These are phyloP conservation scores for Lepiota venenata DNA, from an alignment of 768 basidiomycete genomes.

Conservation along the genomic window DNA sequence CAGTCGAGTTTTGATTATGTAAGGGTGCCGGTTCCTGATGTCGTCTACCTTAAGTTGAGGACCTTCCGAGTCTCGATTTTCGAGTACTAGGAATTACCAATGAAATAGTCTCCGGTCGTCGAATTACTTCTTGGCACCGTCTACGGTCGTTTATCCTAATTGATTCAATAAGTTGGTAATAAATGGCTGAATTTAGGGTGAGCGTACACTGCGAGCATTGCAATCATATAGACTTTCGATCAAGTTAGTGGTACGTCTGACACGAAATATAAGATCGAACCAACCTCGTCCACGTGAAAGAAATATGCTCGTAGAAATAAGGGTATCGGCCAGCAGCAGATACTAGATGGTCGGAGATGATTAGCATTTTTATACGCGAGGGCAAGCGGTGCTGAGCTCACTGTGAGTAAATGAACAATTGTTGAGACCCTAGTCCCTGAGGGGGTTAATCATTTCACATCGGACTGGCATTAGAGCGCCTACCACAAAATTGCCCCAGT, in stretches of 20 bases:
- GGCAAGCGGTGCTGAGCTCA: background rate
- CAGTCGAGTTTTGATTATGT: too few relatives aligned
- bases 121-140: constrained; percentile 2
- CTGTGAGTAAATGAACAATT: background rate
- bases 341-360: background rate
- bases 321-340: background rate
- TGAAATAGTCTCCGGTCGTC: background rate
- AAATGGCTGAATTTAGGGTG: background rate
- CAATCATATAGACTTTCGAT: constrained; percentile 1
- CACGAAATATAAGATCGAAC: background rate
- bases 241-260: background rate
- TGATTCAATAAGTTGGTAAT: background rate
- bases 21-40: too few relatives aligned
- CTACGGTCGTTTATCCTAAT: background rate
- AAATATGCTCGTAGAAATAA: background rate
- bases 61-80: too few relatives aligned
- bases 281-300: background rate
- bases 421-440: background rate
- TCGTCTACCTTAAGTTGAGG: too few relatives aligned
- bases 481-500: constrained; percentile 7
- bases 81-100: too few relatives aligned
- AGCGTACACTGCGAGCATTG: background rate
- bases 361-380: background rate
- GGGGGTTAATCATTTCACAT: background rate
- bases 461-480: background rate